Evolutionary conservation across 208 protist genomes (phyloP).

Genomic region (Endotrypanum monterogeii): DNA sequence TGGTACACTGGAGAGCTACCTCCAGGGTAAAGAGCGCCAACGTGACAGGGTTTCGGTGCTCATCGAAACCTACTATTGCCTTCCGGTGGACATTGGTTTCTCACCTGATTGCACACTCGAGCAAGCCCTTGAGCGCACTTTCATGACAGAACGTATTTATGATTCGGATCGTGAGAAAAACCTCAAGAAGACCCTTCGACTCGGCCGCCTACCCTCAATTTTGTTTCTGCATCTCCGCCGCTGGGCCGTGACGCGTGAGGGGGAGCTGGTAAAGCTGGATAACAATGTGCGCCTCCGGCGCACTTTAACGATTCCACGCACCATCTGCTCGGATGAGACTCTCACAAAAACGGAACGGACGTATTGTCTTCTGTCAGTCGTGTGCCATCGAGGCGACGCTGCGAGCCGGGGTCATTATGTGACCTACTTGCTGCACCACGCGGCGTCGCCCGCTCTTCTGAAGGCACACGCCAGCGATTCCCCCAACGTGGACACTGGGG

Average conservation of each 20-base stretch:
- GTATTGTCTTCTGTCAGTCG: conserved; percentile 70
- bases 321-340: conserved; percentile 50
- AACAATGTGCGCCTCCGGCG: conserved; percentile 64
- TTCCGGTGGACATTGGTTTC: conserved; percentile 73
- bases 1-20: conserved; percentile 68
- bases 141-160: conserved; percentile 61
- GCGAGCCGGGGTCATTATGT: conserved; percentile 79
- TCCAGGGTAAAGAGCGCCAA: conserved; percentile 61
- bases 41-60: conserved; percentile 62
- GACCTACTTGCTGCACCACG: conserved; percentile 61
- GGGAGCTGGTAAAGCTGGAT: conserved; percentile 83
- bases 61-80: conserved; percentile 64
- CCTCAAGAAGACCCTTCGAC: conserved; percentile 62
- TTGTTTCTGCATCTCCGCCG: conserved; percentile 76
- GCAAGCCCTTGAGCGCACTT: conserved; percentile 62
- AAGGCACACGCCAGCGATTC: conserved; percentile 16
- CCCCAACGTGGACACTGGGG: conserved; percentile 3
- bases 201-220: conserved; percentile 58
- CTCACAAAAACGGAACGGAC: conserved; percentile 43
- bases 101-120: conserved; percentile 64
- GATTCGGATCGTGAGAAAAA: conserved; percentile 56
- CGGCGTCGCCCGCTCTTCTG: conserved; percentile 33
- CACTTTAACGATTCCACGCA: conserved; percentile 58
- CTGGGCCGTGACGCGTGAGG: conserved; percentile 85
- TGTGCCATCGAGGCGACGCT: conserved; percentile 63